Evolutionary conservation across 495 filamentous ascomycete genomes (phyloP).

Genomic region (Trichoderma parareesei): DNA sequence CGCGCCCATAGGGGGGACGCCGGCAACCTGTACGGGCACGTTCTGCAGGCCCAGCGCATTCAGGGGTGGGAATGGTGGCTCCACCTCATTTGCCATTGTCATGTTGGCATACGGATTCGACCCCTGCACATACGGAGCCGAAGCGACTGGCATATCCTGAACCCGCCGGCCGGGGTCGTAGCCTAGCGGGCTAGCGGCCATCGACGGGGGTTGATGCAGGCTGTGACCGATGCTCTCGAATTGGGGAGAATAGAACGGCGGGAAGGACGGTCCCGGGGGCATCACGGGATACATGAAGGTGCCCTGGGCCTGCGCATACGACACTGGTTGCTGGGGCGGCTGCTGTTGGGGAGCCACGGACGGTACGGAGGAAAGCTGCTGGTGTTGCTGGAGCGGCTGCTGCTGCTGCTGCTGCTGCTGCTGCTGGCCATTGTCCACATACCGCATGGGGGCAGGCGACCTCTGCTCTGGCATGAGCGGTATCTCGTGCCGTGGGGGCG

Average conservation of each 20-base stretch:
- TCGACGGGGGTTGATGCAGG: conserved; percentile 10
- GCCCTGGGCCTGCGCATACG: neutral
- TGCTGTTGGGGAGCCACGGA: neutral
- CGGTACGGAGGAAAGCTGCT: neutral
- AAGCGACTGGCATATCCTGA: conserved; percentile 18
- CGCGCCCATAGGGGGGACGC: neutral
- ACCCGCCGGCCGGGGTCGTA: conserved; percentile 1
- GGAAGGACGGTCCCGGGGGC: conserved; percentile 7
- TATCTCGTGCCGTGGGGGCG: conserved; percentile 33
- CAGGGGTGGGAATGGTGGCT: conserved; percentile 30
- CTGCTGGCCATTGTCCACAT: conserved; percentile 1
- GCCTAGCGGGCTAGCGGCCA: conserved; percentile 15
- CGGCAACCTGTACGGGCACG: conserved; percentile 26
- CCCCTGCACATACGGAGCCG: conserved; percentile 14
- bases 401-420: conserved; percentile 7
- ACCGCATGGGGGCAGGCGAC: neutral
- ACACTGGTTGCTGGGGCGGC: neutral
- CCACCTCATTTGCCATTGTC: conserved; percentile 19
- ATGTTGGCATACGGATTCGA: conserved; percentile 18
- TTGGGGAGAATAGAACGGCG: conserved; percentile 11
- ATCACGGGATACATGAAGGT: conserved; percentile 14
- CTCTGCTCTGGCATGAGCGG: conserved; percentile 26
- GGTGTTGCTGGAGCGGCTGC: neutral
- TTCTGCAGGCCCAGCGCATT: conserved; percentile 18
- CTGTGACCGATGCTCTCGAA: conserved; percentile 12